Percentiles rank a stretch among this genome's conserved stretches.
phyloP scores from a whole-genome alignment of 139 green algal species.

The Coelastrella sp. region DNA sequence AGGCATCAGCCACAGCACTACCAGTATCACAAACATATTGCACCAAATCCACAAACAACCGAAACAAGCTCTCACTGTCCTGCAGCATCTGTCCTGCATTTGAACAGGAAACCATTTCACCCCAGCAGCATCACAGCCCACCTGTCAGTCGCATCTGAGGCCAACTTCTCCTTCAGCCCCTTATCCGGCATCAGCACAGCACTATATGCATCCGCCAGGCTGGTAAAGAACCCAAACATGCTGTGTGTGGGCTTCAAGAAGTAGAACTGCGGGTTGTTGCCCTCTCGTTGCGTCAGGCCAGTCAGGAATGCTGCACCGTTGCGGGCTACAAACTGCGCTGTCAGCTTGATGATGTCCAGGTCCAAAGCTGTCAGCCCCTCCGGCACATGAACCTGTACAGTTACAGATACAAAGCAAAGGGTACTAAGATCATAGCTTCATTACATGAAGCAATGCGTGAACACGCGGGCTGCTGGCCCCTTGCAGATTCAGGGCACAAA shows the following conservation, averaged over 20 bases:
- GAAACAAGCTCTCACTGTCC: not conserved
- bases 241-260: slow-evolving; percentile 98
- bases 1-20: slow-evolving; percentile 92
- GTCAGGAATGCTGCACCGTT: slow-evolving; percentile 94
- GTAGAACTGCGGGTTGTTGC: slow-evolving; percentile 78
- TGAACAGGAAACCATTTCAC: not conserved
- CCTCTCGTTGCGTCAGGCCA: slow-evolving; percentile 31
- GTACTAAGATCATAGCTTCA: not conserved
- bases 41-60: slow-evolving; percentile 93
- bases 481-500: too few species aligned
- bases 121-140: slow-evolving; percentile 42
- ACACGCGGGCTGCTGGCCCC: too few species aligned
- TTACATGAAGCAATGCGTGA: too few species aligned
- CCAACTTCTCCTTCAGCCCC: slow-evolving; percentile 72
- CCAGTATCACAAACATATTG: slow-evolving; percentile 79
- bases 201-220: slow-evolving; percentile 94
- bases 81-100: not conserved
- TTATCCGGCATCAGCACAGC: slow-evolving; percentile 94
- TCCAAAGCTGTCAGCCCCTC: slow-evolving; percentile 90
- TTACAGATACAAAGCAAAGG: not conserved
- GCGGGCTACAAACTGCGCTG: slow-evolving; percentile 95
- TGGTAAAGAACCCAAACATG: slow-evolving; percentile 96
- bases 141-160: slow-evolving; percentile 78
- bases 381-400: slow-evolving; percentile 79
- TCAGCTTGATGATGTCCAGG: slow-evolving; percentile 97